Conservation (phyloP, 306 rosid genomes). For the Citrullus colocynthis region DNA sequence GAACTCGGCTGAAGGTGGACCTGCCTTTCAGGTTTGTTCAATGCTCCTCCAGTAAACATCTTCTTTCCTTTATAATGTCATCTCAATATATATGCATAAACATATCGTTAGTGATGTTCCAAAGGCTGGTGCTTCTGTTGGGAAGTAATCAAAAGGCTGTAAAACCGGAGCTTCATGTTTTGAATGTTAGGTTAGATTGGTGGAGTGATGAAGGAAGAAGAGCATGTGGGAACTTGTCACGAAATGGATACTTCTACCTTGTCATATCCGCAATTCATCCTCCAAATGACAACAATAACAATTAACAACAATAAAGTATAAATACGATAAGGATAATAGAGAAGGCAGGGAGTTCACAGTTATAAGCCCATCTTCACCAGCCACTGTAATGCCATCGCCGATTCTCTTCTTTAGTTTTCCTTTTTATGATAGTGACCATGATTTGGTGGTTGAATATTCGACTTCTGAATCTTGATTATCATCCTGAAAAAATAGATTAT, state of each 20-base stretch:
- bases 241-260: background rate
- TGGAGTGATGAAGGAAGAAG: background rate
- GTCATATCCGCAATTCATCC: background rate
- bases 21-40: constrained; percentile 94
- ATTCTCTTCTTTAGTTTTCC: background rate
- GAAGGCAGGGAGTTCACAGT: background rate
- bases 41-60: background rate
- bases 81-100: background rate
- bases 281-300: background rate
- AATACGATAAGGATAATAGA: background rate
- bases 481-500: background rate
- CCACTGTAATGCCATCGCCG: background rate
- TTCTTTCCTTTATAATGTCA: background rate
- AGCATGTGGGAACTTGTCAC: background rate
- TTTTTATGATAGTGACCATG: background rate
- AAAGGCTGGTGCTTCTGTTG: background rate
- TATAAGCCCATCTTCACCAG: background rate
- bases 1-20: constrained; percentile 97
- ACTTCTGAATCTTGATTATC: background rate
- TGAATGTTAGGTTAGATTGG: background rate
- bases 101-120: background rate
- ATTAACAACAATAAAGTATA: background rate
- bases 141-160: background rate
- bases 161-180: background rate
- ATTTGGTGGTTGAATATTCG: background rate